Evolutionary conservation across 2,329 filamentous ascomycete species (phyloP).

Genomic region (Fusarium mexicanum): DNA sequence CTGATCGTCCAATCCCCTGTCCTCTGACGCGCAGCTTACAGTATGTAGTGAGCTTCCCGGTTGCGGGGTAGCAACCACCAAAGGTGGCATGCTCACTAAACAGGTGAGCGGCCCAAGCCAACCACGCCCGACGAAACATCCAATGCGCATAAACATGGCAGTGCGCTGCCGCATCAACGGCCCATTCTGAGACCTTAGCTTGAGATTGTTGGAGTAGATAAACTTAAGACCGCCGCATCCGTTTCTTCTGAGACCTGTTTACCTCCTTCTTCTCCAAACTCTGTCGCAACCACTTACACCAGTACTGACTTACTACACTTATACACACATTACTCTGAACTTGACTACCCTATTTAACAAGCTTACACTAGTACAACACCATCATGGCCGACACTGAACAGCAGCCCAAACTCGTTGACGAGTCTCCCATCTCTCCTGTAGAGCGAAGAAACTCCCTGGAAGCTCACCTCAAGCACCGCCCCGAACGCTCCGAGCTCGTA

Average conservation of each 20-base stretch:
- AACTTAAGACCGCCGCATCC: slow-evolving; percentile 36
- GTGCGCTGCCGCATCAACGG: slow-evolving; percentile 43
- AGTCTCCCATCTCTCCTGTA: slow-evolving; percentile 62
- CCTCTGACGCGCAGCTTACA: slow-evolving; percentile 37
- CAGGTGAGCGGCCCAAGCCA: slow-evolving; percentile 18
- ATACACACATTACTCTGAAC: neutral
- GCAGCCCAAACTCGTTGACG: slow-evolving; percentile 53
- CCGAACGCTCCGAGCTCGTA: slow-evolving; percentile 79
- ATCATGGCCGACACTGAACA: slow-evolving; percentile 43
- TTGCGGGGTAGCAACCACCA: slow-evolving; percentile 42
- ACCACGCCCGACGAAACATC: slow-evolving; percentile 28
- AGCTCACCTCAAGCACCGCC: slow-evolving; percentile 76
- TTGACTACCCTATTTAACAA: neutral
- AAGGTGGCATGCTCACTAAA: slow-evolving; percentile 20
- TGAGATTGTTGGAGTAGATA: slow-evolving; percentile 26
- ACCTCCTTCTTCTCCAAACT: slow-evolving; percentile 7
- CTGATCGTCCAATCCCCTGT: slow-evolving; percentile 39
- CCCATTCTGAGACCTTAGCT: slow-evolving; percentile 39
- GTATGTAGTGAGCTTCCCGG: slow-evolving; percentile 7
- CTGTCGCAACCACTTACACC: slow-evolving; percentile 15
- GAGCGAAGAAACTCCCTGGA: slow-evolving; percentile 75
- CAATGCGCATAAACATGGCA: slow-evolving; percentile 40
- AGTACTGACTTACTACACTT: neutral
- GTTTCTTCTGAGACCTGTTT: slow-evolving; percentile 23
- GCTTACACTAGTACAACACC: neutral